These are phyloP conservation scores for Ilyonectria robusta DNA, from an alignment of 2,329 filamentous ascomycete species.

Conservation along the genomic window DNA sequence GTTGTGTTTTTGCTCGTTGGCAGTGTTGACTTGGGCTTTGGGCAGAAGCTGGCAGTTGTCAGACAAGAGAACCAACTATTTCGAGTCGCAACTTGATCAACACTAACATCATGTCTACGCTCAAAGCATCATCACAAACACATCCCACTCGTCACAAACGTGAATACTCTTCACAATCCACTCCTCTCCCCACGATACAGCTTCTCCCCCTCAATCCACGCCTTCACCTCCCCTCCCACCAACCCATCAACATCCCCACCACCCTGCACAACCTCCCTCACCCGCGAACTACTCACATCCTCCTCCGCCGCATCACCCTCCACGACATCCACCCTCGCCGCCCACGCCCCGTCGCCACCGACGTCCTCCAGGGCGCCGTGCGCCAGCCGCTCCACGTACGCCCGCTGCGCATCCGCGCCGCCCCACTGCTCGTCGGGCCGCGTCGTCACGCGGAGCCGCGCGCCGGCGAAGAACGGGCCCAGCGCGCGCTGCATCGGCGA, in stretches of 20 bases:
- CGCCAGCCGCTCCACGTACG: conserved; percentile 67
- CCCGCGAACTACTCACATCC: conserved; percentile 73
- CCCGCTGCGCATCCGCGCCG: conserved; percentile 54
- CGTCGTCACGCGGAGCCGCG: conserved; percentile 75
- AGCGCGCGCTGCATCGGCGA: conserved; percentile 66
- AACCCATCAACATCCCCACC: conserved; percentile 64
- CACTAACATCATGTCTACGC: neutral
- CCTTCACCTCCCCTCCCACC: conserved; percentile 69
- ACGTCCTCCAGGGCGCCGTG: conserved; percentile 63
- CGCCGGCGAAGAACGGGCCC: conserved; percentile 73
- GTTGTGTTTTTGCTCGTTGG: neutral
- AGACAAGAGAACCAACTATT: neutral
- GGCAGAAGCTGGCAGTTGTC: neutral
- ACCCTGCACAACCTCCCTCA: conserved; percentile 70
- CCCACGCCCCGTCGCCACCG: conserved; percentile 73
- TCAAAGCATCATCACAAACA: neutral
- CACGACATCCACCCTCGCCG: conserved; percentile 71
- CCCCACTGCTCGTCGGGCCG: conserved; percentile 75
- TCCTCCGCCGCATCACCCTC: conserved; percentile 61
- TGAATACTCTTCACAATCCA: conserved; percentile 13
- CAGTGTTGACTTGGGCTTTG: too few species aligned
- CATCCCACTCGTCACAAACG: neutral
- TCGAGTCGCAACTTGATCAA: neutral
- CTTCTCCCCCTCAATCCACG: conserved; percentile 69
- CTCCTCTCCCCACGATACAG: conserved; percentile 65